Conservation (phyloP, 2,329 filamentous ascomycete genomes). For the Annulohypoxylon truncatum region DNA sequence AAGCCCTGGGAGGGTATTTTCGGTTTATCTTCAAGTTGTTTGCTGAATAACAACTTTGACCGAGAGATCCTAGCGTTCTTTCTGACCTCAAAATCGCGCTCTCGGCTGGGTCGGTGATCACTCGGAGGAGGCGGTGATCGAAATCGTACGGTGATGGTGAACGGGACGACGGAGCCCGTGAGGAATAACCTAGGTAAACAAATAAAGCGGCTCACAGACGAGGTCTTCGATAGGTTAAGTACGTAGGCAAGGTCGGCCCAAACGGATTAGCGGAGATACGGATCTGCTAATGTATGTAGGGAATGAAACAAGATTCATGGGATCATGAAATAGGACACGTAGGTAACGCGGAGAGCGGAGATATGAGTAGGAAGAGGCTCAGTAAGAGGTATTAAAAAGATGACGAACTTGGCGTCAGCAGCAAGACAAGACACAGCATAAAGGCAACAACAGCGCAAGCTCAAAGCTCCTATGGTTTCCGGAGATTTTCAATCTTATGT, state of each 20-base stretch:
- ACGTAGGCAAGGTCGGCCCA: background rate
- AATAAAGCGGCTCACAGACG: slow-evolving; percentile 7
- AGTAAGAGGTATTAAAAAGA: slow-evolving; percentile 1
- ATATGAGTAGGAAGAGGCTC: slow-evolving; percentile 21
- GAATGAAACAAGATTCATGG: slow-evolving; percentile 4
- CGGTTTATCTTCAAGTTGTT: slow-evolving; percentile 15
- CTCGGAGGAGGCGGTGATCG: slow-evolving; percentile 37
- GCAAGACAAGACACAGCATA: background rate
- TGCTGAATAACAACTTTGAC: slow-evolving; percentile 13
- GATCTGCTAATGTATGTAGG: slow-evolving; percentile 4
- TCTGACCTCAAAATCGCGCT: slow-evolving; percentile 6
- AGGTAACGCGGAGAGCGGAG: background rate
- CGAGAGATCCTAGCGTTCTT: slow-evolving; percentile 10
- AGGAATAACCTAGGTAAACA: slow-evolving; percentile 12
- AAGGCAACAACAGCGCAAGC: background rate
- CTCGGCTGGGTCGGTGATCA: slow-evolving; percentile 11
- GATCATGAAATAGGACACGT: slow-evolving; percentile 4
- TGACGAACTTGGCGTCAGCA: slow-evolving; percentile 32
- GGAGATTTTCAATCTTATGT: slow-evolving; percentile 26
- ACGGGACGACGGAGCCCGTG: slow-evolving; percentile 21
- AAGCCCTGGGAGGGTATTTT: background rate
- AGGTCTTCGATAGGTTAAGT: slow-evolving; percentile 7
- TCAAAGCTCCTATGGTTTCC: background rate
- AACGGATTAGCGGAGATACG: slow-evolving; percentile 10
- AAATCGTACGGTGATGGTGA: slow-evolving; percentile 28